A percentile compares a stretch with the other conserved stretches of the same genome.
Conservation (phyloP, 305 asterid species). For the Fraxinus velutina region DNA sequence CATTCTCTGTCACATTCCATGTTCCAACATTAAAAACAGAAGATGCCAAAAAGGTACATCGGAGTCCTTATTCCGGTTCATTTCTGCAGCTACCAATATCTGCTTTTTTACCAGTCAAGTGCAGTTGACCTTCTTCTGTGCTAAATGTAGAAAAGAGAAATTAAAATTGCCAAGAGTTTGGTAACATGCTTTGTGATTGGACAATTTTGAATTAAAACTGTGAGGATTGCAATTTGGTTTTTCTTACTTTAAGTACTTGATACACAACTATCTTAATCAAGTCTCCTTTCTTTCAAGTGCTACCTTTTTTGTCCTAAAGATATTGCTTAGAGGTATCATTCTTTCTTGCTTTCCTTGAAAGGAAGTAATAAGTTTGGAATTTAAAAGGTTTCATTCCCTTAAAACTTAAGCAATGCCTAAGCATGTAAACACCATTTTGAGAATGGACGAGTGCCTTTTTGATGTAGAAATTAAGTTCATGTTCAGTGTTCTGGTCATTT, state of each 20-base stretch:
- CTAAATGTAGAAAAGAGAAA: background rate
- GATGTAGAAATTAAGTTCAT: background rate
- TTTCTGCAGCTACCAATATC: background rate
- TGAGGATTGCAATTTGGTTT: background rate
- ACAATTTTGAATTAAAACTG: background rate
- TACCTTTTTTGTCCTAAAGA: background rate
- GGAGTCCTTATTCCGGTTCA: background rate
- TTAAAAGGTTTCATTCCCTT: background rate
- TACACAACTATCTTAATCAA: background rate
- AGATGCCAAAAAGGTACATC: conserved; percentile 77
- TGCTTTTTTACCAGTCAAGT: background rate
- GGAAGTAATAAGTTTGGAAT: background rate
- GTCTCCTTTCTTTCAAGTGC: background rate
- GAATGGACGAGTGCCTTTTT: background rate
- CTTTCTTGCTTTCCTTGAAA: background rate
- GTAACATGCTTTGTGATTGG: background rate
- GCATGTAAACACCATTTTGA: background rate
- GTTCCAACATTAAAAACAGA: conserved; percentile 80
- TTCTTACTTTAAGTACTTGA: background rate
- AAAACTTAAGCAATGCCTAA: background rate
- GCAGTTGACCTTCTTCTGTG: background rate
- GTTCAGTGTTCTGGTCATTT: background rate
- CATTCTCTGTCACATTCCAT: conserved; percentile 75
- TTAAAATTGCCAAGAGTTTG: background rate
- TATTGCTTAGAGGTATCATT: background rate